Evolutionary conservation across 1,284 basidiomycete species (phyloP).

Genomic region (Ceraceosorus bombacis): DNA sequence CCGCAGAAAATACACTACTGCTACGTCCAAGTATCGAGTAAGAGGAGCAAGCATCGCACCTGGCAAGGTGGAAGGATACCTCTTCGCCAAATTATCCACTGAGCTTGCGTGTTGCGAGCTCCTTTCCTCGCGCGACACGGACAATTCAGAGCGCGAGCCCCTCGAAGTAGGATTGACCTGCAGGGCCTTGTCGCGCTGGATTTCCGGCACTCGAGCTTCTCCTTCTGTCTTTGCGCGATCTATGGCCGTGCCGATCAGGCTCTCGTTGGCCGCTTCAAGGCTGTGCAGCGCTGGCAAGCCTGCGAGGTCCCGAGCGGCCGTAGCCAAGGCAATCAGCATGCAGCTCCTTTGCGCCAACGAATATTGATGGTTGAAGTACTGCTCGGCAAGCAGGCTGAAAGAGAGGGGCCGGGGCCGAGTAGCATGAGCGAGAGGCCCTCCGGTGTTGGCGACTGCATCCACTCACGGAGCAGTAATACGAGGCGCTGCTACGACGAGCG

Average conservation of each 20-base stretch:
- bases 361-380: conserved; percentile 86
- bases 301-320: conserved; percentile 76
- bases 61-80: no score
- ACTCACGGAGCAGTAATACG: conserved; percentile 69
- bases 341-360: conserved; percentile 72
- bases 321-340: conserved; percentile 74
- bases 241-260: background rate
- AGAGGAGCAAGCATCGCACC: no score
- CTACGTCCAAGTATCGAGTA: no score
- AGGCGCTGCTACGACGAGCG: conserved; percentile 72
- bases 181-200: conserved; percentile 12
- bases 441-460: background rate
- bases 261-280: background rate
- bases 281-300: conserved; percentile 45
- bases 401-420: background rate
- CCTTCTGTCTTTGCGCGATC: conserved; percentile 12
- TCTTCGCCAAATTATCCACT: no score
- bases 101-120: no score
- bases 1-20: conserved; percentile 59
- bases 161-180: conserved; percentile 2
- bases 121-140: no score
- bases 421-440: no score
- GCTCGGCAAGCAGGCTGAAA: conserved; percentile 57
- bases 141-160: no score
- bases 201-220: conserved; percentile 18